Evolutionary conservation across 192 early-diverging fungal genomes (phyloP), one percentile per base, ranked within the genome.

Genomic region (Backusella tuberculispora): DNA sequence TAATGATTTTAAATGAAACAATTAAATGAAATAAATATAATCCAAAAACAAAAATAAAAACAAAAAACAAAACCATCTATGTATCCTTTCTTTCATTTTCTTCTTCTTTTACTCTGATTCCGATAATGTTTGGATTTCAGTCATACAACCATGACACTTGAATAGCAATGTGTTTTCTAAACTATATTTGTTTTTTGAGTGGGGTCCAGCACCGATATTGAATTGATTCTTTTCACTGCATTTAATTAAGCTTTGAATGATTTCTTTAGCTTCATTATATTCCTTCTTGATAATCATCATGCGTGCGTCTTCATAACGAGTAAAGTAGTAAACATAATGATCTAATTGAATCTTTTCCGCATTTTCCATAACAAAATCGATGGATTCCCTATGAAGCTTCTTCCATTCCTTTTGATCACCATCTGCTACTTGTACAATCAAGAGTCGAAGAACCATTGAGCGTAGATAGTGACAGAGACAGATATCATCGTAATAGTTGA

Each of bases 401-500:
- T 66, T 29, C 45, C 15, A 71, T 46, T 29, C 47, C 9, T 29
- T 50, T 37, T 67, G 71, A 76, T 74, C 75, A 24, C n/a, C 71
- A 68, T 76, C 79, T 56, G 64, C 81, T n/a, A 73, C 63, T 63
- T 75, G 82, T 74, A 78, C 86, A 67, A 81, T 87, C 56, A 90
- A 76, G 69, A 95, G 91, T 40, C 91, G 89, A 56, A 88, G 76
- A 0, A 91, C 78, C 26, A 89, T 71, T 43, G 89, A 91, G 63
- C 90, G 89, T 7, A 95, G 82, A 76, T 93, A 88, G 48, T 91
- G 80, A 0, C 88, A 85, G 6, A 95, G 69, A 72, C 93, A 95
- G 48, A 93, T 69, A 71, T 97, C 94, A 70, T 97, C 95, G 66
- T 94, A 91, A 78, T 83, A 90, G 64, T 88, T 90, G 6, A 76